Conservation (phyloP, 2,329 filamentous ascomycete species). For the Phoma herbarum region DNA sequence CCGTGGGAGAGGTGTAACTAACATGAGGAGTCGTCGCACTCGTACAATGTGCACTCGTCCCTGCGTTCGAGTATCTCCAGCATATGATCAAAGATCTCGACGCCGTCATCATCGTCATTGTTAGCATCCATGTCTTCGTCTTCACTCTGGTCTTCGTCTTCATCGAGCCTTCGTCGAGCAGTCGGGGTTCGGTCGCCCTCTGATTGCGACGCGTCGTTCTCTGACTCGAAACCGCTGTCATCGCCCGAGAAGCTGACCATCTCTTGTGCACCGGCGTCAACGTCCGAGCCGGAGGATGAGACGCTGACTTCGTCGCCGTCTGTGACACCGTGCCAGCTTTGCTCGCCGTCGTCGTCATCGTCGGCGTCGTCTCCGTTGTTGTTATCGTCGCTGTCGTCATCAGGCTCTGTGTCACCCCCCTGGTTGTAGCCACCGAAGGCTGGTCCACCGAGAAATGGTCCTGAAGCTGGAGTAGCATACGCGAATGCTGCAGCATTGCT, state of each 20-base stretch:
- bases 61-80: conserved; percentile 30
- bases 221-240: conserved; percentile 47
- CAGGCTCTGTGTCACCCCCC: conserved; percentile 47
- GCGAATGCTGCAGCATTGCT: conserved; percentile 64
- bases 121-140: conserved; percentile 17
- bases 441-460: conserved; percentile 43
- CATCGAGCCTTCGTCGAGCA: conserved; percentile 15
- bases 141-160: conserved; percentile 23
- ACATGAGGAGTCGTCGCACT: conserved; percentile 15
- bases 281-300: conserved; percentile 21
- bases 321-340: conserved; percentile 38
- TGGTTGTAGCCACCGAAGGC: conserved; percentile 36
- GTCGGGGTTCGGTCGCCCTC: conserved; percentile 19
- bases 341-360: conserved; percentile 35
- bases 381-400: conserved; percentile 43
- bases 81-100: conserved; percentile 35
- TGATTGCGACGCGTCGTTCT: conserved; percentile 36
- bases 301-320: conserved; percentile 31
- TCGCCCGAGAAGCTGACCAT: conserved; percentile 43
- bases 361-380: conserved; percentile 41
- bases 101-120: conserved; percentile 16
- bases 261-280: conserved; percentile 41
- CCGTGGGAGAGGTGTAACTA: conserved; percentile 1
- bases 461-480: conserved; percentile 79
- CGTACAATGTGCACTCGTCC: conserved; percentile 24